Evolutionary conservation across 1,284 basidiomycete species (phyloP).

Genomic region (Irpex sp.): DNA sequence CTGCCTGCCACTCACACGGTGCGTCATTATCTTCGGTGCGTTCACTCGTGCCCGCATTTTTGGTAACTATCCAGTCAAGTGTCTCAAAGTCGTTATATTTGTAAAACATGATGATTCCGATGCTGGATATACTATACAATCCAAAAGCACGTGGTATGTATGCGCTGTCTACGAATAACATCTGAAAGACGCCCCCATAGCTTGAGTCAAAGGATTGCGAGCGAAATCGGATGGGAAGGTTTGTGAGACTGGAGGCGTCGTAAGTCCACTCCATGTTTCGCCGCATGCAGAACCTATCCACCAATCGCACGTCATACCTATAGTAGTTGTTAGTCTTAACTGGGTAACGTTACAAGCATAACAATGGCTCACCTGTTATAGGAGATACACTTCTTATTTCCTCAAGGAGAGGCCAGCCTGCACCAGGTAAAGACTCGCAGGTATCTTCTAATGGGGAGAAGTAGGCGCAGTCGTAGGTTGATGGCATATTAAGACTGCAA

Average conservation of each 20-base stretch:
- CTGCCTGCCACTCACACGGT: background rate
- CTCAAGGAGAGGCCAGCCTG: background rate
- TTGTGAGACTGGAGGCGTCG: background rate
- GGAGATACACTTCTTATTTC: background rate
- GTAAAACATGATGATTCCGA: too few species aligned
- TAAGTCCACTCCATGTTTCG: background rate
- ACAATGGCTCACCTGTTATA: background rate
- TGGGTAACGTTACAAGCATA: background rate
- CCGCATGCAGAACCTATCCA: background rate
- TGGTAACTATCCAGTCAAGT: too few species aligned
- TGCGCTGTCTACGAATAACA: background rate
- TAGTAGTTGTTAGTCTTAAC: background rate
- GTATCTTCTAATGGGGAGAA: background rate
- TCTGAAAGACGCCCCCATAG: background rate
- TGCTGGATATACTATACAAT: too few species aligned
- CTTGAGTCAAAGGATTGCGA: background rate
- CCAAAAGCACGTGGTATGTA: background rate
- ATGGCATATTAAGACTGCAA: background rate
- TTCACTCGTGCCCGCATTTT: too few species aligned
- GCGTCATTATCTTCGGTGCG: too few species aligned
- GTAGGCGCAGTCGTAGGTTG: background rate
- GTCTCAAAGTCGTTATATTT: too few species aligned
- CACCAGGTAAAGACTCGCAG: background rate
- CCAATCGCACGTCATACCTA: background rate
- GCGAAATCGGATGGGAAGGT: background rate